Evolutionary conservation across 2,329 filamentous ascomycete genomes (phyloP), one percentile per base, ranked within the genome.

Genomic region (Fusarium gaditjirri): DNA sequence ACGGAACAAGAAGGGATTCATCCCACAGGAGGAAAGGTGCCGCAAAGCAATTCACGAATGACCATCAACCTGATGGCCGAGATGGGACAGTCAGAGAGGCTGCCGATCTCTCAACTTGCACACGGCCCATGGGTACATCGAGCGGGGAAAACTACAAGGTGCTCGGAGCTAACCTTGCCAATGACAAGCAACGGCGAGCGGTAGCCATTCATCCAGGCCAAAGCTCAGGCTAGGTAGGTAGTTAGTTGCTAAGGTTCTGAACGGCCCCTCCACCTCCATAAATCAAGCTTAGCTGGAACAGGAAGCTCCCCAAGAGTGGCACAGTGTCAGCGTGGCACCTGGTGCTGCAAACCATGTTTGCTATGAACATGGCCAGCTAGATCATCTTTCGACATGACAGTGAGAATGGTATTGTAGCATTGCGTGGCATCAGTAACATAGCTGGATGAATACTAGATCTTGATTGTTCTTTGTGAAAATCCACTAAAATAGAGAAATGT

Each of bases 1-100:
- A 76, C 73, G 59, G 75, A 76, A 70, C 65, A 42, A 76, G 69
- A 67, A 75, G 69, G 69, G 75, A 69, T 76, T 75, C 68, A 66
- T 77, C 75, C 75, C 74, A 49, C 68, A 75, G 66, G 61, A 64
- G 75, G 75, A 64, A 77, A 74, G 75, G 75, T 70, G 75, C 67
- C 62, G 54, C 55, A 61, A 61, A 70, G 44, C 55, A 61, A 68
- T 63, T 77, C 75, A 46, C 75, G 75, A 77, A 77, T 77, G 60
- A 70, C 65, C 67, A 71, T 68, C 62, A 66, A 75, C 61, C 69
- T 63, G 74, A 75, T 74, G 68, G 65, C 75, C 74, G 60, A 77
- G 75, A 75, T 67, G 57, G 75, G 75, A 75, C 70, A 73, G 57
- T 65, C 75, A 71, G 39, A 43, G 31, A 19, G 54, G 65, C 56